Base-by-base conservation (phyloP, 163 green algal species). In the Botryococcus braunii region DNA sequence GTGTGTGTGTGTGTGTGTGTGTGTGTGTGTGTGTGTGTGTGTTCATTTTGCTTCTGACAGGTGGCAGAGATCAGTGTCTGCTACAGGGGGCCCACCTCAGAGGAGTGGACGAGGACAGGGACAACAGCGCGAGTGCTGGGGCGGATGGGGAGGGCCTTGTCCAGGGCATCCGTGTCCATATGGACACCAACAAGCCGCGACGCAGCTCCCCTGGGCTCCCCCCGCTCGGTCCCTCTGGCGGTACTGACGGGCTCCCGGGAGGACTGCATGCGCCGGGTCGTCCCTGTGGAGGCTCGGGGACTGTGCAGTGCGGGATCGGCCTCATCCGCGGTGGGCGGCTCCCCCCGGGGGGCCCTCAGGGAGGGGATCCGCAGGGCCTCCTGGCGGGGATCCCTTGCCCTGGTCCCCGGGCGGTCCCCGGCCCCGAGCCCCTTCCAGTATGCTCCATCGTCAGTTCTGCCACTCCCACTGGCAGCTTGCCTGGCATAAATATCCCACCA, bases 141-240 rank as follows among this genome's bases (percentile, higher is more conserved):
- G 17, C 35, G 32, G 36, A 84, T 66, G 1, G 78, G 78, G 62
- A 84, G 38, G 13, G 59, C 49, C 6, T 39, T 35, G 2, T 49
- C n/a, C 37, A 83, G 71, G 27, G 38, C 29, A 0, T 6, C 37
- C n/a, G 59, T 25, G 40, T 67, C 68, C 0, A 72, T 27, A 36
- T 65, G 48, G 25, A 61, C 35, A 23, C 6, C 6, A 21, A 70
- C 17, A n/a, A 31, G n/a, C 27, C 21, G 5, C 58, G 58, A 31
- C 31, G 32, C 35, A 6, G 29, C 58, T 31, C 46, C 4, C 27
- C 29, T 27, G 46, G 58, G 23, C 43, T n/a, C 8, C 2, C 41
- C 2, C 9, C 39, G 8, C 17, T 9, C 13, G 7, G 41, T 37
- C n/a, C 11, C 8, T 35, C 17, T 7, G 39, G 8, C 40, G 4